Evolutionary conservation across 139 green algal species (phyloP).

Genomic region (Micractinium conductrix): DNA sequence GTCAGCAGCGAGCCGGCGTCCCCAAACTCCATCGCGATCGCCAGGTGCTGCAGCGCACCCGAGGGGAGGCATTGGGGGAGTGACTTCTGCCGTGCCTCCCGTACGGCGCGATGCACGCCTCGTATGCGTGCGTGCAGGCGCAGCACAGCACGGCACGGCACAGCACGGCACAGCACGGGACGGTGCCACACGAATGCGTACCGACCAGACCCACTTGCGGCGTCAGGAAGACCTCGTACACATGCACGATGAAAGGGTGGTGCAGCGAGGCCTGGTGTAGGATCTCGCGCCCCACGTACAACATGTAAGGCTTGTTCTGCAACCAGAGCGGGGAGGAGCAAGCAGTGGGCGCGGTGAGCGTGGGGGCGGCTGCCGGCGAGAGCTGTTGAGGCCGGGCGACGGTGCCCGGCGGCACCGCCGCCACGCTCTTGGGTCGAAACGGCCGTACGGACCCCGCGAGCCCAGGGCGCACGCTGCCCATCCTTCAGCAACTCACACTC

Average conservation of each 20-base stretch:
- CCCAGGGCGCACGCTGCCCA: no score
- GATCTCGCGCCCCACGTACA: conserved; percentile 15
- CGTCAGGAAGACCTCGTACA: conserved; percentile 5
- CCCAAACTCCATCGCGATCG: conserved; percentile 3
- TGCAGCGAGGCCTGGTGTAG: conserved; percentile 14
- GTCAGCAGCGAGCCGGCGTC: conserved; percentile 29
- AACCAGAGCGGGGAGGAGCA: neutral
- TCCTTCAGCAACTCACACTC: neutral
- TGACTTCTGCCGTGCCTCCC: no score
- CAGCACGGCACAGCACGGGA: no score
- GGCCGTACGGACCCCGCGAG: no score
- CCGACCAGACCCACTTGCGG: neutral
- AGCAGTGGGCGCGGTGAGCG: neutral
- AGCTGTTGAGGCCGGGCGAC: no score
- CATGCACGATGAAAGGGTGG: conserved; percentile 12
- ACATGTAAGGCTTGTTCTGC: conserved; percentile 22
- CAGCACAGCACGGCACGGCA: no score
- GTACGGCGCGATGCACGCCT: no score
- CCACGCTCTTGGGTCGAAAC: no score
- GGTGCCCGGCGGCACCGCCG: no score
- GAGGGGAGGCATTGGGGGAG: neutral
- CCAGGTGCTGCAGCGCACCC: neutral
- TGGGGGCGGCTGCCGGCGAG: no score
- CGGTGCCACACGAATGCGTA: no score
- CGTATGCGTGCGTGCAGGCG: no score